These are phyloP conservation scores for Sporodiniella umbellata DNA, from an alignment of 371 early-diverging fungal species.

Conservation along the genomic window DNA sequence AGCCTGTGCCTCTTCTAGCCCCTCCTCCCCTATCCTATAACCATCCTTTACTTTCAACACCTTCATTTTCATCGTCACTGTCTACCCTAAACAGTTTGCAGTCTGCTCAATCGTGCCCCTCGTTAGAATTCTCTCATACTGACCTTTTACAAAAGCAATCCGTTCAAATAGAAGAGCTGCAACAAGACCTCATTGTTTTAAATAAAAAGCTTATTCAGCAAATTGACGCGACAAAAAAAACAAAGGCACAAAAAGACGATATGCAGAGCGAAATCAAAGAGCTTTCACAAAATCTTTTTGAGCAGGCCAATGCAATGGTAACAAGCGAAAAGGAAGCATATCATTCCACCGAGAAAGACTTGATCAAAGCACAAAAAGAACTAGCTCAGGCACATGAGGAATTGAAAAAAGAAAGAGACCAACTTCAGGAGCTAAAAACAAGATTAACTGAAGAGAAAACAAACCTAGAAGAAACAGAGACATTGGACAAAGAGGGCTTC, in stretches of 20 bases:
- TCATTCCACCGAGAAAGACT: constrained; percentile 6
- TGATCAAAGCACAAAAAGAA: constrained; percentile 1
- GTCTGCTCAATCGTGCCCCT: neutral
- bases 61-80: constrained; percentile 2
- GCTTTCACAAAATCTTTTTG: constrained; percentile 20
- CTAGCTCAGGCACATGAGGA: constrained; percentile 1
- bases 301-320: constrained; percentile 33
- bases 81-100: neutral
- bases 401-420: constrained; percentile 12
- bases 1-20: neutral
- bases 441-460: neutral
- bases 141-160: constrained; percentile 13
- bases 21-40: neutral
- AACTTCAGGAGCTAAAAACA: constrained; percentile 15
- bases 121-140: neutral
- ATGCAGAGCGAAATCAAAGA: constrained; percentile 28
- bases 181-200: constrained; percentile 8
- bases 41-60: neutral
- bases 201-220: constrained; percentile 17
- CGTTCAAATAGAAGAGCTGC: constrained; percentile 15
- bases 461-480: neutral
- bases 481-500: constrained; percentile 2
- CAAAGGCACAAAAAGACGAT: constrained; percentile 7
- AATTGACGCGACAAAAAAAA: constrained; percentile 4
- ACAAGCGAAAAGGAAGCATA: constrained; percentile 17